phyloP scores from a whole-genome alignment of 1,284 basidiomycete genomes.

The Leucoagaricus sp. region DNA sequence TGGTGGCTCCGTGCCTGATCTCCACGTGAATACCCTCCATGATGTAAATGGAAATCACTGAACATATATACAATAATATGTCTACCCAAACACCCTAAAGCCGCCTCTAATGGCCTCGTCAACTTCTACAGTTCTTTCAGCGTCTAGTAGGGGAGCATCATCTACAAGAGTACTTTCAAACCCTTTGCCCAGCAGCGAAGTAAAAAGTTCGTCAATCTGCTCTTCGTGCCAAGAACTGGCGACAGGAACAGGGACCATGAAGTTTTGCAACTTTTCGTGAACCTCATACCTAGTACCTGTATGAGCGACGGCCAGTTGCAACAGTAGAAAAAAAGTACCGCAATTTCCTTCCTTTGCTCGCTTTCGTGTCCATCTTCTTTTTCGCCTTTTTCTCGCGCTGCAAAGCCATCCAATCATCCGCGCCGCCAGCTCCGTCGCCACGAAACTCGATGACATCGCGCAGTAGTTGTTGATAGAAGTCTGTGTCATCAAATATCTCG shows the following conservation, averaged over 20 bases:
- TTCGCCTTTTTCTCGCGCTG: slow-evolving; percentile 75
- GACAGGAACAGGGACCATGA: slow-evolving; percentile 86
- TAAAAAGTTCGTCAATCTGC: slow-evolving; percentile 91
- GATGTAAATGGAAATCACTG: not conserved
- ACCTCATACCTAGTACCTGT: slow-evolving; percentile 72
- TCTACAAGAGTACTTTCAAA: slow-evolving; percentile 42
- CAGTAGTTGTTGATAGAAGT: slow-evolving; percentile 89
- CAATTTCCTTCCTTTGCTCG: slow-evolving; percentile 89
- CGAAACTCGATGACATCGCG: slow-evolving; percentile 84
- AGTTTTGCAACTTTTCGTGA: slow-evolving; percentile 92
- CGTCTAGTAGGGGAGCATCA: slow-evolving; percentile 23
- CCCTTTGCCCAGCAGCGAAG: slow-evolving; percentile 77
- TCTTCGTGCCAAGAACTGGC: slow-evolving; percentile 83
- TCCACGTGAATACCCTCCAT: slow-evolving; percentile 9
- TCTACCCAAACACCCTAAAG: slow-evolving; percentile 61
- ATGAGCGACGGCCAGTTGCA: slow-evolving; percentile 6
- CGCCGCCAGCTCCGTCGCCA: slow-evolving; percentile 41
- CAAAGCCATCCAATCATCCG: slow-evolving; percentile 62
- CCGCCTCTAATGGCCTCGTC: slow-evolving; percentile 37
- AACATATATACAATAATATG: not conserved
- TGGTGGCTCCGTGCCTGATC: slow-evolving; percentile 20
- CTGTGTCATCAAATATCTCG: slow-evolving; percentile 84
- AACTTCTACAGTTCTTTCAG: slow-evolving; percentile 20
- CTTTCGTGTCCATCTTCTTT: slow-evolving; percentile 87
- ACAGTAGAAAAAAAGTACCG: slow-evolving; percentile 46